Percentiles rank a stretch among this genome's conserved stretches.
These are phyloP conservation scores for Boletus tylopilopsis DNA, from an alignment of 768 basidiomycete species.

Conservation along the genomic window DNA sequence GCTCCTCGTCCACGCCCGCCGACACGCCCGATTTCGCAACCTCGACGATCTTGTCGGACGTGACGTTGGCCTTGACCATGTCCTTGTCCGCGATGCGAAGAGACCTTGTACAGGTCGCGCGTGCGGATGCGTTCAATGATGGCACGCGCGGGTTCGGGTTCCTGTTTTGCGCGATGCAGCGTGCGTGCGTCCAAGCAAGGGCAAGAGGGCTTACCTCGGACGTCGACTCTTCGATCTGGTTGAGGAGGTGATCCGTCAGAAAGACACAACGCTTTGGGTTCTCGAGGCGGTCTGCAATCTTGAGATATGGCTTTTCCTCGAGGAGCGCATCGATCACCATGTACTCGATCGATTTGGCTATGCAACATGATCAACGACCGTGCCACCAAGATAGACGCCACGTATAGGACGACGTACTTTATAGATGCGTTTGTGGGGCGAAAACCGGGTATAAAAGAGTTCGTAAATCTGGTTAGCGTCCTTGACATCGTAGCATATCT, in stretches of 20 bases:
- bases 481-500: slow-evolving; percentile 82
- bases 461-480: slow-evolving; percentile 75
- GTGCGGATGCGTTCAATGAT: slow-evolving; percentile 59
- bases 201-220: slow-evolving; percentile 19
- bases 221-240: slow-evolving; percentile 51
- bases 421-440: slow-evolving; percentile 80
- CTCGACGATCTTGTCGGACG: slow-evolving; percentile 41
- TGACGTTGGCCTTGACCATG: slow-evolving; percentile 30
- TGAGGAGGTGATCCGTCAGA: slow-evolving; percentile 67
- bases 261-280: slow-evolving; percentile 58
- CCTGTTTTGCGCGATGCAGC: slow-evolving; percentile 40
- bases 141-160: slow-evolving; percentile 51
- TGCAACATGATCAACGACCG: not conserved
- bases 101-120: slow-evolving; percentile 67
- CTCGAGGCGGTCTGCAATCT: slow-evolving; percentile 53
- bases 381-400: no score
- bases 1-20: slow-evolving; percentile 23
- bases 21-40: slow-evolving; percentile 33
- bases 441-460: slow-evolving; percentile 70
- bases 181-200: no score
- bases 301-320: slow-evolving; percentile 58
- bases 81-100: slow-evolving; percentile 32
- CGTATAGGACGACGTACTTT: slow-evolving; percentile 34
- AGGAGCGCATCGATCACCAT: slow-evolving; percentile 84
- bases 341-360: slow-evolving; percentile 75